Evolutionary conservation across 768 basidiomycete genomes (phyloP).

Genomic region (Pilatotrama ljubarskyi): DNA sequence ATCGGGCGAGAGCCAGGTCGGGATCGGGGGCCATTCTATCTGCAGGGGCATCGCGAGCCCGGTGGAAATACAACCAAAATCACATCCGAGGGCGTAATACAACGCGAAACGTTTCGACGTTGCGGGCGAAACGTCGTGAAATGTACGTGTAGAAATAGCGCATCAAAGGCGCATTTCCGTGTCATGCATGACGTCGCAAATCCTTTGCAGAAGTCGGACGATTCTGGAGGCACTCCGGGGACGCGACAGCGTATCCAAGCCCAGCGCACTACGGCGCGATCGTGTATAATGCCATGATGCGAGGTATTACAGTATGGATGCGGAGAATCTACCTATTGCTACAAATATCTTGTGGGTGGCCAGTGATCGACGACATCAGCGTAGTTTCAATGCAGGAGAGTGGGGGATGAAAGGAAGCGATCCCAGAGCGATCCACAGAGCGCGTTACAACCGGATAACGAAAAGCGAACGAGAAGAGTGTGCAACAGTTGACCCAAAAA

Average conservation of each 20-base stretch:
- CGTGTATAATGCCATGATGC: constrained; percentile 29
- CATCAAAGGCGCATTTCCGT: no score
- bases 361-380: constrained; percentile 13
- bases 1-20: no score
- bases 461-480: constrained; percentile 14
- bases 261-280: constrained; percentile 27
- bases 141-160: no score
- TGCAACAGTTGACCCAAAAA: constrained; percentile 21
- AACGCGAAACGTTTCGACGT: no score
- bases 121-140: no score
- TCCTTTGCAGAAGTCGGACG: no score
- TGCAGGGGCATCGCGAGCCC: no score
- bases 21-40: no score
- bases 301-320: constrained; percentile 26
- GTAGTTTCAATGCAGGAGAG: neutral
- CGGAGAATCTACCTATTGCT: constrained; percentile 24
- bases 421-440: constrained; percentile 19
- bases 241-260: constrained; percentile 11
- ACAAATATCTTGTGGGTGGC: constrained; percentile 15
- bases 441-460: constrained; percentile 20
- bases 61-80: no score
- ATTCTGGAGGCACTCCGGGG: neutral
- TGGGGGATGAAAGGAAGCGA: neutral
- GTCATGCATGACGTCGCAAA: neutral
- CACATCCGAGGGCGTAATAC: no score